These are phyloP conservation scores for Thermomucor indicae-seudaticae DNA, from an alignment of 371 early-diverging fungal species.

Conservation along the genomic window DNA sequence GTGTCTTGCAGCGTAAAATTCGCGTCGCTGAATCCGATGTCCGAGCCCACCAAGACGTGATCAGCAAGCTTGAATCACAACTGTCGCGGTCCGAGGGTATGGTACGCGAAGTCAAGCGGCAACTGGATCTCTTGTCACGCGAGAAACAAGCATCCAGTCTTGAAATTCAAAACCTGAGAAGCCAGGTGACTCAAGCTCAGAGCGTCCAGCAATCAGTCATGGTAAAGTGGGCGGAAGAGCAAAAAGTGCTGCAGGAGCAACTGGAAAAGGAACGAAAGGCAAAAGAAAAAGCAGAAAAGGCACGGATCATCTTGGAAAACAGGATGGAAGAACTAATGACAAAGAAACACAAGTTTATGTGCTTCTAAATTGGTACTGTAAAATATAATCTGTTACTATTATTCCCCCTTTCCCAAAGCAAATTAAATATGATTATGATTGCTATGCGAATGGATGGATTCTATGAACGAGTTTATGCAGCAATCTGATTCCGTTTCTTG, in stretches of 20 bases:
- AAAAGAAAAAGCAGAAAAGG: constrained; percentile 49
- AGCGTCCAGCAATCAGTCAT: constrained; percentile 4
- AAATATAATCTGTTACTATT: not conserved
- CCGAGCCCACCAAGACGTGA: constrained; percentile 42
- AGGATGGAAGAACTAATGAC: constrained; percentile 48
- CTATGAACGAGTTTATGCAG: not conserved
- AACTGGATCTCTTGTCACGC: constrained; percentile 30
- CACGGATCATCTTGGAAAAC: constrained; percentile 40
- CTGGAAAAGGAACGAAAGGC: constrained; percentile 27
- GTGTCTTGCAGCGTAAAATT: constrained; percentile 37
- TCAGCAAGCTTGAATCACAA: constrained; percentile 38
- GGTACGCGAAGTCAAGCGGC: constrained; percentile 34
- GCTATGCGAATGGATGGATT: too few relatives aligned
- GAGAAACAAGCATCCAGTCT: constrained; percentile 36
- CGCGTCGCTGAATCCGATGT: constrained; percentile 38
- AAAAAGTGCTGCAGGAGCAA: constrained; percentile 19
- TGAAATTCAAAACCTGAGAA: constrained; percentile 38
- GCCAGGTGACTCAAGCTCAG: constrained; percentile 31
- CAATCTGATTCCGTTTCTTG: constrained; percentile 13
- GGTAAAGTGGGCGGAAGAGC: not conserved
- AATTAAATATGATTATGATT: too few relatives aligned
- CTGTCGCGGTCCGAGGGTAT: constrained; percentile 32
- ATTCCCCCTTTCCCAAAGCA: not conserved
- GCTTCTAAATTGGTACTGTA: constrained; percentile 25
- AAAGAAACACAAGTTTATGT: constrained; percentile 51